These are phyloP conservation scores for Cutaneotrichosporon sp. DNA, from an alignment of 1,284 basidiomycete species.

Conservation along the genomic window DNA sequence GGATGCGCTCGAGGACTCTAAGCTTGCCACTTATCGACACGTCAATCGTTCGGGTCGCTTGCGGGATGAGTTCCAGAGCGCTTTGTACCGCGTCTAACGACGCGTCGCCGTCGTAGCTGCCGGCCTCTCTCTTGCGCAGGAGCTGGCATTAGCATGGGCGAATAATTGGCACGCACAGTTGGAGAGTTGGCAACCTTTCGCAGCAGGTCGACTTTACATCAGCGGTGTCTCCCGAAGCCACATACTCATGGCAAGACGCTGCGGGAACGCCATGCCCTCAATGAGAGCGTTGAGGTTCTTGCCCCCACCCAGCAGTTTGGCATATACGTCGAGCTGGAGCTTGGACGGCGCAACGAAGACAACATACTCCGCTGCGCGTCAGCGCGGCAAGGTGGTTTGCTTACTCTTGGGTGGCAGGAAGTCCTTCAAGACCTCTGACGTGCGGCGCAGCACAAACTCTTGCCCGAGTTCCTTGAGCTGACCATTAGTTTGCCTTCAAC, in stretches of 20 bases:
- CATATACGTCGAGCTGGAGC: slow-evolving; percentile 75
- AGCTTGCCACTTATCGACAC: slow-evolving; percentile 58
- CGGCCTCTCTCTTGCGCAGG: slow-evolving; percentile 63
- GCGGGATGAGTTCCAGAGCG: slow-evolving; percentile 21
- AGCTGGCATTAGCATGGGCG: slow-evolving; percentile 46
- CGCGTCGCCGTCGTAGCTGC: slow-evolving; percentile 44
- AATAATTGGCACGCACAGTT: slow-evolving; percentile 48
- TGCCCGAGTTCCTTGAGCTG: slow-evolving; percentile 72
- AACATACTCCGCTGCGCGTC: slow-evolving; percentile 77
- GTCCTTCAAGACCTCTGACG: slow-evolving; percentile 70
- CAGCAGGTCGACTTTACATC: slow-evolving; percentile 49
- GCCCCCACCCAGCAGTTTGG: slow-evolving; percentile 55
- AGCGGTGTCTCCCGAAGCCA: not conserved
- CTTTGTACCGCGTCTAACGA: slow-evolving; percentile 65
- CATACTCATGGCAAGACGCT: slow-evolving; percentile 76
- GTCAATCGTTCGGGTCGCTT: slow-evolving; percentile 1
- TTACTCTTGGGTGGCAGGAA: slow-evolving; percentile 86
- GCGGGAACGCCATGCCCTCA: slow-evolving; percentile 65
- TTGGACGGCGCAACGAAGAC: slow-evolving; percentile 79
- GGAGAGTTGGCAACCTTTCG: slow-evolving; percentile 94
- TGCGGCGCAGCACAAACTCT: slow-evolving; percentile 85
- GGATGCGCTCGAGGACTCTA: slow-evolving; percentile 65
- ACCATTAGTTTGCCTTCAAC: not conserved
- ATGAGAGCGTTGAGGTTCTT: slow-evolving; percentile 54
- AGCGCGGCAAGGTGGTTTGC: slow-evolving; percentile 29